Percentiles rank a stretch among this genome's conserved stretches.
Evolutionary conservation across 2,329 filamentous ascomycete species (phyloP).

Genomic region (Pseudogymnoascus sp.): DNA sequence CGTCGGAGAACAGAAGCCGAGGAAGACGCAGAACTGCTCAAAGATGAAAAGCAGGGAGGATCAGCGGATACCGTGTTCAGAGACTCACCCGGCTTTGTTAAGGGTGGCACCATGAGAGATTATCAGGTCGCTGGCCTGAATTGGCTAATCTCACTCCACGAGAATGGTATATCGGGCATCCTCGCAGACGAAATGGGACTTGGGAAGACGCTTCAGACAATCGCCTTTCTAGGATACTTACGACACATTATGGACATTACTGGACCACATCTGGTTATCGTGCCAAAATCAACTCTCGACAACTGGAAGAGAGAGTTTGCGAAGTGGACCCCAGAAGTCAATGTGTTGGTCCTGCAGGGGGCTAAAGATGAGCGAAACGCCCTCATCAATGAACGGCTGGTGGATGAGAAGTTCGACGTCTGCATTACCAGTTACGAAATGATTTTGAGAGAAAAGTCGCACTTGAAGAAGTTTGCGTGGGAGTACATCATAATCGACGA

Average conservation of each 20-base stretch:
- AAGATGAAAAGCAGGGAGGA: constrained; percentile 83
- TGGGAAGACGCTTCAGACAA: constrained; percentile 95
- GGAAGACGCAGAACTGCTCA: constrained; percentile 81
- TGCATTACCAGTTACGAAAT: constrained; percentile 99
- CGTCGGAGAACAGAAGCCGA: constrained; percentile 90
- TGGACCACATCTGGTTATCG: constrained; percentile 82
- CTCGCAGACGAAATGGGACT: constrained; percentile 98
- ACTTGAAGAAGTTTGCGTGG: constrained; percentile 97
- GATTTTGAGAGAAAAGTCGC: constrained; percentile 89
- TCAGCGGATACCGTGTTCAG: constrained; percentile 85
- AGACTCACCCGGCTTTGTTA: constrained; percentile 83
- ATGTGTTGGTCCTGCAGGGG: constrained; percentile 87
- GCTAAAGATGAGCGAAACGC: constrained; percentile 86
- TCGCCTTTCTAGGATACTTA: constrained; percentile 90
- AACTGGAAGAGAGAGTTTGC: constrained; percentile 97
- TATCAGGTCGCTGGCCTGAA: constrained; percentile 95
- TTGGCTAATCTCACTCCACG: constrained; percentile 94
- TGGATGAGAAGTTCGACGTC: constrained; percentile 93
- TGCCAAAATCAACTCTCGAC: constrained; percentile 95
- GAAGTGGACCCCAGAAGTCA: constrained; percentile 91
- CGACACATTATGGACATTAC: constrained; percentile 83
- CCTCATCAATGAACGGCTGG: constrained; percentile 83
- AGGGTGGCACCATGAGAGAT: constrained; percentile 82
- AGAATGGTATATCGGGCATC: constrained; percentile 98
- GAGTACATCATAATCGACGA: constrained; percentile 99